Evolutionary conservation across 2,329 filamentous ascomycete species (phyloP).

Genomic region (Pseudogymnoascus sp.): DNA sequence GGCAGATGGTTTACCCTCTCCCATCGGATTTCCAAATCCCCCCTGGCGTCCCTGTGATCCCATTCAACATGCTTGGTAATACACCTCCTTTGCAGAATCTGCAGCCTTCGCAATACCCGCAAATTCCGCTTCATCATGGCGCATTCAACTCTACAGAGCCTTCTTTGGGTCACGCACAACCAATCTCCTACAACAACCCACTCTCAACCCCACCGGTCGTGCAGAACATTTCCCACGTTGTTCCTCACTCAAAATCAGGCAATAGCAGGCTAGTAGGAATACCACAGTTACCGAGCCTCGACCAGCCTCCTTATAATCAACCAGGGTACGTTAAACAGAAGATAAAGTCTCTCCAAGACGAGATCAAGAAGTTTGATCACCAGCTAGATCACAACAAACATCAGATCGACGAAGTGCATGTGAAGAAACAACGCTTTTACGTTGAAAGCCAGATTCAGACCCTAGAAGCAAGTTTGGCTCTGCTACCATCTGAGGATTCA

Average conservation of each 20-base stretch:
- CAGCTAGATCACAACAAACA: conserved; percentile 55
- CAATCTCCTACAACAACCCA: not conserved
- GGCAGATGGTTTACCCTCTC: conserved; percentile 27
- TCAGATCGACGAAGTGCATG: conserved; percentile 50
- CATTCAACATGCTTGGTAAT: conserved; percentile 24
- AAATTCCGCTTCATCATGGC: conserved; percentile 7
- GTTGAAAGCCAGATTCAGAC: conserved; percentile 31
- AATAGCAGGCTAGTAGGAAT: not conserved
- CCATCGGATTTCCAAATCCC: conserved; percentile 23
- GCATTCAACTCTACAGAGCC: not conserved
- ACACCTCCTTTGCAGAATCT: conserved; percentile 13
- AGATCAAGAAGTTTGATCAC: conserved; percentile 49
- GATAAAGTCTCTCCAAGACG: conserved; percentile 36
- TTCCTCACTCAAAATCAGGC: not conserved
- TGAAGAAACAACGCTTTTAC: conserved; percentile 37
- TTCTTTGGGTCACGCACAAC: not conserved
- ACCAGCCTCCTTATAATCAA: not conserved
- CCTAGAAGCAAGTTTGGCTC: conserved; percentile 20
- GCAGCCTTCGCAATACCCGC: conserved; percentile 13
- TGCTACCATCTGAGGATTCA: not conserved
- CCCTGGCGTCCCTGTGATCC: conserved; percentile 19
- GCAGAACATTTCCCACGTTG: not conserved
- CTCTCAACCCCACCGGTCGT: not conserved
- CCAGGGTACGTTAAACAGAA: conserved; percentile 17
- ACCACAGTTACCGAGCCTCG: not conserved